Evolutionary conservation across 2,329 filamentous ascomycete genomes (phyloP).

Genomic region (Aspergillus transmontanensis): DNA sequence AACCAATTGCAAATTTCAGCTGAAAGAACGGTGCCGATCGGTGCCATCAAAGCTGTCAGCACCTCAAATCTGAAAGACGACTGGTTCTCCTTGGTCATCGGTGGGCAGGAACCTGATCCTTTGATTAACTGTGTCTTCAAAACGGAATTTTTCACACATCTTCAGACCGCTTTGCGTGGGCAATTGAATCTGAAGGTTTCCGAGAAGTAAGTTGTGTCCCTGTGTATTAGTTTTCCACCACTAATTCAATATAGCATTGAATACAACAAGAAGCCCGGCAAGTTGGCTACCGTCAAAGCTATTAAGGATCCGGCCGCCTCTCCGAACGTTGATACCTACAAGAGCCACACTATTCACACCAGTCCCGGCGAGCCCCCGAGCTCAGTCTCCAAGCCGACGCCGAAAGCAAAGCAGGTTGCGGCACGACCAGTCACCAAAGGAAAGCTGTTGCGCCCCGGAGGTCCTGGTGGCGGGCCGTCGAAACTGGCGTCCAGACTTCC

Average conservation of each 20-base stretch:
- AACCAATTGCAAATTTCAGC: slow-evolving; percentile 77
- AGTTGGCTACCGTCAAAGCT: slow-evolving; percentile 84
- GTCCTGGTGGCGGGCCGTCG: slow-evolving; percentile 78
- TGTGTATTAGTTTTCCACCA: not conserved
- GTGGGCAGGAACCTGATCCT: slow-evolving; percentile 89
- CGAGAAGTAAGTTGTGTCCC: slow-evolving; percentile 56
- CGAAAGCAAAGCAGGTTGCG: slow-evolving; percentile 81
- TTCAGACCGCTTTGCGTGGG: slow-evolving; percentile 77
- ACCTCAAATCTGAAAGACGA: slow-evolving; percentile 83
- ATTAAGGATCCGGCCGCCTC: slow-evolving; percentile 77
- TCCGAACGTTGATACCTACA: slow-evolving; percentile 77
- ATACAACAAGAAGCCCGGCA: slow-evolving; percentile 97
- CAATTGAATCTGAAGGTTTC: slow-evolving; percentile 79
- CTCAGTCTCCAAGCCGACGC: slow-evolving; percentile 80
- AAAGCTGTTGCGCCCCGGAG: slow-evolving; percentile 87
- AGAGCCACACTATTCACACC: slow-evolving; percentile 89
- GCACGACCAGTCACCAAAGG: slow-evolving; percentile 90
- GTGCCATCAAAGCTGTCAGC: slow-evolving; percentile 85
- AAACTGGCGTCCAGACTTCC: slow-evolving; percentile 60
- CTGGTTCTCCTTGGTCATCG: slow-evolving; percentile 92
- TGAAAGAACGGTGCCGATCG: slow-evolving; percentile 80
- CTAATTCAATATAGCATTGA: slow-evolving; percentile 62
- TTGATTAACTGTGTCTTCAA: slow-evolving; percentile 92
- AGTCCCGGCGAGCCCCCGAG: slow-evolving; percentile 79
- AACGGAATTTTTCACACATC: slow-evolving; percentile 94